Evolutionary conservation across 306 rosid species (phyloP).

Genomic region (Abrus pulchellus): DNA sequence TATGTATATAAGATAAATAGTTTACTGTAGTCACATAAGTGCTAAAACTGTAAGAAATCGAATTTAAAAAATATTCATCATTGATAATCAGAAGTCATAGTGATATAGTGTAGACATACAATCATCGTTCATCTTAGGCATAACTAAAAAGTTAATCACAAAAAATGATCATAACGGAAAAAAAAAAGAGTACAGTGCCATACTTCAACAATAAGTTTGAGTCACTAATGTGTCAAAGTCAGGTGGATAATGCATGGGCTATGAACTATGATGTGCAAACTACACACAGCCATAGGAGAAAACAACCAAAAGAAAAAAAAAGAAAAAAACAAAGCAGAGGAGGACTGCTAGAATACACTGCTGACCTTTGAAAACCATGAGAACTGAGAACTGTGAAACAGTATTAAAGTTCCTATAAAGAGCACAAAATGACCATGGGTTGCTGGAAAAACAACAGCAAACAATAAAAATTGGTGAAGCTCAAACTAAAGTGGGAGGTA

Average conservation of each 20-base stretch:
- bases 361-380: background rate
- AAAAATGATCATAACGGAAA: background rate
- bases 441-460: background rate
- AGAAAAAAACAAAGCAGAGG: background rate
- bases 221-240: background rate
- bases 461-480: background rate
- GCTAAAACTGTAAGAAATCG: background rate
- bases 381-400: background rate
- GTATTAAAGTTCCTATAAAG: background rate
- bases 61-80: background rate
- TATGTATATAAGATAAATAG: background rate
- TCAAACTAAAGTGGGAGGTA: background rate
- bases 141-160: slow-evolving; percentile 1
- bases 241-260: background rate
- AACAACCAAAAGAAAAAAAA: background rate
- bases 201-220: background rate
- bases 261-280: background rate
- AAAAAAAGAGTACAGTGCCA: background rate
- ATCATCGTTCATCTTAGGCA: background rate
- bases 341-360: background rate
- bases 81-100: background rate
- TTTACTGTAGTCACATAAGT: background rate
- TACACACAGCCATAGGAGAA: background rate
- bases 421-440: background rate
- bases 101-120: background rate